These are phyloP conservation scores for Xylaria cubensis DNA, from an alignment of 495 filamentous ascomycete species.

Conservation along the genomic window DNA sequence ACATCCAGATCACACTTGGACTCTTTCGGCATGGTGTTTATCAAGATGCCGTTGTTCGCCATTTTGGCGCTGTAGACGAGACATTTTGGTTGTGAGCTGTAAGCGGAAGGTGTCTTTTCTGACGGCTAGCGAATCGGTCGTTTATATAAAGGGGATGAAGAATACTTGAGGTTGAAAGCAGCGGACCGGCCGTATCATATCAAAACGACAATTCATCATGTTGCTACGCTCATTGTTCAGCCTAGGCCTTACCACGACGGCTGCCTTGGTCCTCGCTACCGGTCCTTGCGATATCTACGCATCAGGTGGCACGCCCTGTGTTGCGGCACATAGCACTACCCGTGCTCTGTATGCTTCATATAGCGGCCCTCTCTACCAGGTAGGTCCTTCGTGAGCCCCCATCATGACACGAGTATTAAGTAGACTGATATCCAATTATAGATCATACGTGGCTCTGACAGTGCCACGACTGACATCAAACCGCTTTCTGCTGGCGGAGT, in stretches of 20 bases:
- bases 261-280: constrained; percentile 49
- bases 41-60: constrained; percentile 4
- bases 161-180: not conserved
- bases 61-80: constrained; percentile 9
- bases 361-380: constrained; percentile 59
- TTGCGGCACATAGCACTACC: constrained; percentile 19
- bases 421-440: not conserved
- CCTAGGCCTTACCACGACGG: constrained; percentile 46
- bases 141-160: constrained; percentile 9
- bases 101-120: constrained; percentile 13
- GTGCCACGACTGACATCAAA: constrained; percentile 50
- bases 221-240: constrained; percentile 6
- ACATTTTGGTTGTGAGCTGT: not conserved
- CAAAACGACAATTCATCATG: not conserved
- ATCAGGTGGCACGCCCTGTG: constrained; percentile 20
- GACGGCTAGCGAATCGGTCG: not conserved
- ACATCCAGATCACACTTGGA: not conserved
- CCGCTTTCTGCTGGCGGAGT: constrained; percentile 57
- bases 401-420: not conserved
- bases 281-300: constrained; percentile 63
- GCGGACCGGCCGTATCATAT: not conserved
- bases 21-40: constrained; percentile 6
- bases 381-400: constrained; percentile 31
- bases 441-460: constrained; percentile 52
- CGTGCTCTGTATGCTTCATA: constrained; percentile 53